These are phyloP conservation scores for Kurtzmaniella quercitrusa DNA, from an alignment of 1,139 yeast genomes.

Conservation along the genomic window DNA sequence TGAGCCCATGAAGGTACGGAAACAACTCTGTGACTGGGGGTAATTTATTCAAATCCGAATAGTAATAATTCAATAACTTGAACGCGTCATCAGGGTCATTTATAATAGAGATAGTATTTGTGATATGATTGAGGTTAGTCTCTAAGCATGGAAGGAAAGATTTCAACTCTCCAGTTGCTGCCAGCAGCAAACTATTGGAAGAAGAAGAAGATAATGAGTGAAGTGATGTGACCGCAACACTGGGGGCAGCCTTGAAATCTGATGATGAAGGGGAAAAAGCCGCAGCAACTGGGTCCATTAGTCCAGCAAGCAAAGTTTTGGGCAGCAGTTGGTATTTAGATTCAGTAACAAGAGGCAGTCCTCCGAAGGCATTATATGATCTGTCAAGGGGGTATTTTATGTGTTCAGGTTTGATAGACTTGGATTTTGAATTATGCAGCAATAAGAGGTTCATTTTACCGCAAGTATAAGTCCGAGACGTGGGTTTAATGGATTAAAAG, in stretches of 20 bases:
- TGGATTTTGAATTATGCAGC: conserved; percentile 9
- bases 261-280: neutral
- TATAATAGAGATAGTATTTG: conserved; percentile 11
- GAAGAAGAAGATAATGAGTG: conserved; percentile 5
- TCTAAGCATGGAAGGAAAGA: neutral
- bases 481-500: neutral
- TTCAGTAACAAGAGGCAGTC: neutral
- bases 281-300: conserved; percentile 1
- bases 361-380: neutral
- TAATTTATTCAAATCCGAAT: conserved; percentile 17
- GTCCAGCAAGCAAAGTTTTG: conserved; percentile 5
- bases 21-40: conserved; percentile 20
- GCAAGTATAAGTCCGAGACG: neutral
- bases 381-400: neutral
- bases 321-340: conserved; percentile 8
- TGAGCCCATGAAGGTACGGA: conserved; percentile 38
- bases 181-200: conserved; percentile 7
- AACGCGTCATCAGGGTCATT: conserved; percentile 14
- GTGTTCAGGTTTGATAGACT: conserved; percentile 9
- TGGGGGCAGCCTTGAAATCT: conserved; percentile 1
- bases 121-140: conserved; percentile 2
- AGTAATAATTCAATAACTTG: conserved; percentile 25
- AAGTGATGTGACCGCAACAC: conserved; percentile 5
- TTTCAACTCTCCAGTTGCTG: neutral
- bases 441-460: conserved; percentile 6